These are phyloP conservation scores for Aureobasidium sp. DNA, from an alignment of 2,329 filamentous ascomycete species.

Conservation along the genomic window DNA sequence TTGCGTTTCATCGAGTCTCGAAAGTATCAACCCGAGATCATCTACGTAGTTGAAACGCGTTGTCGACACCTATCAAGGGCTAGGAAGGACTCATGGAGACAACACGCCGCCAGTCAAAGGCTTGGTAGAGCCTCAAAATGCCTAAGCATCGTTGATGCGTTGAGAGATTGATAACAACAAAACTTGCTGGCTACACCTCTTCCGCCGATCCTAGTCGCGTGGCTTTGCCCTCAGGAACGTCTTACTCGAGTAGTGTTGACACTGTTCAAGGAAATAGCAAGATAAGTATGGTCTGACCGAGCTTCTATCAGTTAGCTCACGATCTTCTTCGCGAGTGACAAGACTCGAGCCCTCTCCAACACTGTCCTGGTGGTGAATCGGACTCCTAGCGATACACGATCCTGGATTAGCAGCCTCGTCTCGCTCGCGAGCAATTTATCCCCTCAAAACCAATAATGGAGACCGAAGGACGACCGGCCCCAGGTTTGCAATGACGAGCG, in stretches of 20 bases:
- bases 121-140: not conserved
- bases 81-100: not conserved
- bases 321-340: not conserved
- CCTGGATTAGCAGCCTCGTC: not conserved
- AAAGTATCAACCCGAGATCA: too few relatives aligned
- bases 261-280: not conserved
- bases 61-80: too few relatives aligned
- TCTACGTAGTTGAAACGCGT: too few relatives aligned
- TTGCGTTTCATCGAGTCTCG: not conserved
- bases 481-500: not conserved
- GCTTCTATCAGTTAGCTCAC: not conserved
- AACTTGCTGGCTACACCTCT: not conserved
- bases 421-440: not conserved
- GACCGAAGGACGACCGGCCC: conserved; percentile 5
- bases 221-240: not conserved
- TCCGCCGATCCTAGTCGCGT: not conserved
- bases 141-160: not conserved
- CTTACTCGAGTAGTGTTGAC: not conserved
- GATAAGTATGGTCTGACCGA: not conserved
- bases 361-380: not conserved
- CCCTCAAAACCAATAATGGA: not conserved
- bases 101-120: not conserved
- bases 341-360: not conserved
- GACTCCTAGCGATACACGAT: not conserved
- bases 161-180: not conserved